Base-by-base conservation (phyloP, 768 basidiomycete genomes). In the Guyanaporus albipodus region DNA sequence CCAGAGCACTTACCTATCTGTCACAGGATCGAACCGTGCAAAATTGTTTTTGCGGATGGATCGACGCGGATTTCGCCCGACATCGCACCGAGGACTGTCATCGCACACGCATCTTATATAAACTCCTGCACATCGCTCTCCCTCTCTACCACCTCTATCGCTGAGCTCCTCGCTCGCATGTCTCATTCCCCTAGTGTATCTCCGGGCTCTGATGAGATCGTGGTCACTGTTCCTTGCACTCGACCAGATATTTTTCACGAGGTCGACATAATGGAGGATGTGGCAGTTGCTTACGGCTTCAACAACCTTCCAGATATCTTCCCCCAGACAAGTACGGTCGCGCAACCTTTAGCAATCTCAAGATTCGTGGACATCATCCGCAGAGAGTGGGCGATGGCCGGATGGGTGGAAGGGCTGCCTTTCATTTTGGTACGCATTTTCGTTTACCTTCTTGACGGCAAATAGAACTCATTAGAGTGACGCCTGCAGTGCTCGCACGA, bases 181-280 rank as follows among this genome's bases (percentile, higher is more conserved):
- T 82, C 88, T 5, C 77, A 91, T 83, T 1, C 59, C 69, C 17
- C 67, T 79, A 21, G 47, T 77, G 2, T 64, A 69, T 22, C 72
- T 82, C 49, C 61, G 68, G n/a, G 38, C 32, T 56, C 59, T 0
- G 93, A 97, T 58, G 76, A 80, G 56, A 73, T 99, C 34, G 58
- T 75, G 15, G 85, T 98, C 22, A 70, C 80, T 27, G 76, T 99
- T 38, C 95, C 96, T 5, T 75, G 88, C n/a, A 97, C 93, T n/a
- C 82, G 96, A 29, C 93, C 96, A 2, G 96, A 99, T 62, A 97
- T 99, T 55, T 72, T 99, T 44, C 96, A 99, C 63, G 93, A 98
- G 66, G 96, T 94, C 61, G 96, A 99, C 63, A 79, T 98, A 63
- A 88, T 99, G 85, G 96, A 99, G 64, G 96, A 99, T 54, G 91